Base-by-base conservation (phyloP, 257 asterid genomes). In the Salvia rosmarinus region DNA sequence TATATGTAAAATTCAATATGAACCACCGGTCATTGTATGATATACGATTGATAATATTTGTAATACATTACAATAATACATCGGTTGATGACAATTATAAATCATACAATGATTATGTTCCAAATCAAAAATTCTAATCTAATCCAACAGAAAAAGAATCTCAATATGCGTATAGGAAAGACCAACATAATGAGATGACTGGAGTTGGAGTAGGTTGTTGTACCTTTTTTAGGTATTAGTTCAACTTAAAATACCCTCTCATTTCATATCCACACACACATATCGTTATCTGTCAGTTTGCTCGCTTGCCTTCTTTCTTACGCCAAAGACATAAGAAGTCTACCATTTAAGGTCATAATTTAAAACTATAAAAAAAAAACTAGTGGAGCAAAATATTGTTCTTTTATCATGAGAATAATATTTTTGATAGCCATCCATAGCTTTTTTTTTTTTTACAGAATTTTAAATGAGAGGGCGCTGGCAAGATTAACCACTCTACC, bases 141-240 rank as follows among this genome's bases (percentile, higher is more conserved):
- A 7, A 9, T 4, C 1, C 40, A 35, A 35, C 40, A 5, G 17
- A 8, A 50, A 6, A 19, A 17, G 12, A 17, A 16, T 13, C 64
- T 12, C 6, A 10, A 23, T 25, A 9, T 4, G 39, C 20, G 52
- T n/a, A 46, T 14, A 46, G 5, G 52, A 46, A 4, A n/a, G n/a
- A n/a, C n/a, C n/a, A n/a, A n/a, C n/a, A n/a, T n/a, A n/a, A 50
- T 16, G 19, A 14, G 23, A 30, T 28, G 6, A 30, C 0, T 14
- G 21, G 43, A 32, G 43, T 58, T 32, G 65, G 46, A 59, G 46
- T 59, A 59, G 65, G 65, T 59, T 2, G 65, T 32, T 59, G 65
- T 9, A 59, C 23, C 65, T 14, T 59, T 32, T 14, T 59, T n/a
- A 12, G 35, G 60, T n/a, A 43, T 59, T 30, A 2, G 47, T n/a